Evolutionary conservation across 768 basidiomycete genomes (phyloP).

Genomic region (Suillus fuscotomentosus): DNA sequence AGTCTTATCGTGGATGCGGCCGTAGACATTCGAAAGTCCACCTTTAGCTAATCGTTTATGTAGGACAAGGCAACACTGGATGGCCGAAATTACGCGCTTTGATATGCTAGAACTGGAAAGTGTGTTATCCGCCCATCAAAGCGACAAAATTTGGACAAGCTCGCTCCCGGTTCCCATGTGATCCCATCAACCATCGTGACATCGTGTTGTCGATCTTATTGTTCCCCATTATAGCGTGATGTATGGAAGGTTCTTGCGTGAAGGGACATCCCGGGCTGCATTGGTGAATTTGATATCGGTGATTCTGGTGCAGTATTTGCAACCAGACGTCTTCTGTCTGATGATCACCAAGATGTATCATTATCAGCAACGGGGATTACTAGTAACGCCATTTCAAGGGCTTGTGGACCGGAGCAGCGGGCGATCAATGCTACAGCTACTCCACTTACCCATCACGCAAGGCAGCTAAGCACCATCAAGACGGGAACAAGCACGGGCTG

Average conservation of each 20-base stretch:
- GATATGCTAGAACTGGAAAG: not conserved
- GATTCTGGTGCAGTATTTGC: not conserved
- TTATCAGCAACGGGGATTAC: not conserved
- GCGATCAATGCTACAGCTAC: not conserved
- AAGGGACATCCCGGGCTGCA: not conserved
- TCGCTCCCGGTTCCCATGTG: not conserved
- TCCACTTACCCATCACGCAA: not conserved
- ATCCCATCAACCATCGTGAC: not conserved
- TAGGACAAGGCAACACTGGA: not conserved
- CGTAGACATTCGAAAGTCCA: not conserved
- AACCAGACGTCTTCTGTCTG: not conserved
- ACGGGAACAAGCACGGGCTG: not conserved
- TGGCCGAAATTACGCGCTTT: not conserved
- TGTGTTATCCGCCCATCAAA: not conserved
- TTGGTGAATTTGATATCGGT: not conserved
- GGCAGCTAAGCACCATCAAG: not conserved
- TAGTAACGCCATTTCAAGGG: not conserved
- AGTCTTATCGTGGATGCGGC: not conserved
- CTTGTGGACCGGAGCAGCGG: not conserved
- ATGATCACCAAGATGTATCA: not conserved
- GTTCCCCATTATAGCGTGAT: not conserved
- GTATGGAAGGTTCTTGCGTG: no score
- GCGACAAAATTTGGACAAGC: no score
- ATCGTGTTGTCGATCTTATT: not conserved
- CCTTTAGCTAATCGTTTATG: not conserved